A percentile compares a stretch with the other conserved stretches of the same genome.
These are phyloP conservation scores for Amanita subjunquillea DNA, from an alignment of 768 basidiomycete species.

Conservation along the genomic window DNA sequence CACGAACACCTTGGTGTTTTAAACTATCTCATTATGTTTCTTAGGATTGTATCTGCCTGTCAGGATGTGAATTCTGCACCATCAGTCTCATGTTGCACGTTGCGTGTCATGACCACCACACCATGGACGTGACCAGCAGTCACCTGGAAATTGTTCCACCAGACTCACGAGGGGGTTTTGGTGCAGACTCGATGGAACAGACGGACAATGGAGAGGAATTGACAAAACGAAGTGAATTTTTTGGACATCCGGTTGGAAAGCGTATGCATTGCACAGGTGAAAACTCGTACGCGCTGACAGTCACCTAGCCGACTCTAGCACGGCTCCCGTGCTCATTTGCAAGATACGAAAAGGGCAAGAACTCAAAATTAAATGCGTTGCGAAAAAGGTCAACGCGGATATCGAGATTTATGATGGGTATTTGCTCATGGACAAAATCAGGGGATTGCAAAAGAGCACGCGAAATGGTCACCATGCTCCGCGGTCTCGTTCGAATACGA, in stretches of 20 bases:
- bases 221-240: conserved; percentile 59
- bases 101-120: conserved; percentile 57
- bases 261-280: conserved; percentile 28
- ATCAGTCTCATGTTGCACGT: conserved; percentile 75
- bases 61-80: conserved; percentile 79
- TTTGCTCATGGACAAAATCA: conserved; percentile 19
- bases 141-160: conserved; percentile 59
- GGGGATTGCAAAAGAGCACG: conserved; percentile 98
- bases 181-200: conserved; percentile 20
- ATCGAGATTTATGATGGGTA: background rate
- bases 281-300: background rate
- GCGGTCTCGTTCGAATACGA: conserved; percentile 97
- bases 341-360: conserved; percentile 95
- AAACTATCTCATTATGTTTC: background rate
- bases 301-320: conserved; percentile 43
- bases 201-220: conserved; percentile 55
- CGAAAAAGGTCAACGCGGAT: conserved; percentile 68
- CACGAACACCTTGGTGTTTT: conserved; percentile 13
- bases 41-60: conserved; percentile 88
- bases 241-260: conserved; percentile 82
- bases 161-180: conserved; percentile 13
- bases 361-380: conserved; percentile 73
- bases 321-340: conserved; percentile 71
- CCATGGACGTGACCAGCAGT: conserved; percentile 81
- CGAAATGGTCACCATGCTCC: conserved; percentile 97